phyloP scores from a whole-genome alignment of 2,329 filamentous ascomycete genomes.

The Colletotrichum sp. region DNA sequence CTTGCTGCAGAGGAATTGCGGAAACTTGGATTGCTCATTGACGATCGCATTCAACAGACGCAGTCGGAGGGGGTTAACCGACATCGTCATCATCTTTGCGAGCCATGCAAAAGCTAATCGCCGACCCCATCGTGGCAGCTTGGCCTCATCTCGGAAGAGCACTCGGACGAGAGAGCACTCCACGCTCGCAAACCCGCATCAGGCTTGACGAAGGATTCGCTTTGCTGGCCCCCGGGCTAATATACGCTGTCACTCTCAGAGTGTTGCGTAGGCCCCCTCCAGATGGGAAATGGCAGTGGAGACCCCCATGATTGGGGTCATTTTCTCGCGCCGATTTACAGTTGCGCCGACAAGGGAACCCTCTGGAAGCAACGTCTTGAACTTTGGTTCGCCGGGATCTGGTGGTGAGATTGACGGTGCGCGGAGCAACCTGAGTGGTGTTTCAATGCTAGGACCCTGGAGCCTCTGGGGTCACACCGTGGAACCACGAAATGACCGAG shows the following conservation, averaged over 20 bases:
- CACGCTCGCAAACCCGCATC: background rate
- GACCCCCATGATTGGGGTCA: conserved; percentile 11
- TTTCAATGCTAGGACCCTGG: background rate
- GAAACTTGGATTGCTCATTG: background rate
- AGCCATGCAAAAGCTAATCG: background rate
- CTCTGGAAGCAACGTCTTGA: background rate
- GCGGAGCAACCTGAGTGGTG: background rate
- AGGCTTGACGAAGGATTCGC: background rate
- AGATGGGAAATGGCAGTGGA: conserved; percentile 17
- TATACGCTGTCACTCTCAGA: background rate
- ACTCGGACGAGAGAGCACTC: background rate
- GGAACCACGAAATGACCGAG: conserved; percentile 15
- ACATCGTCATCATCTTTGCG: background rate
- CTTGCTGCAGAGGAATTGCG: background rate
- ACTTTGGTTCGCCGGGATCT: background rate
- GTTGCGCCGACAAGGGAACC: background rate
- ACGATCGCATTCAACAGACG: background rate
- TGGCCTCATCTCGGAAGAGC: conserved; percentile 8
- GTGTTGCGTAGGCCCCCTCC: background rate
- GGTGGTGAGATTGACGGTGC: background rate
- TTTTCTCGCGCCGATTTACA: conserved; percentile 10
- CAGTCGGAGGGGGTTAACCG: background rate
- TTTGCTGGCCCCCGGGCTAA: background rate
- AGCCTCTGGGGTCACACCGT: background rate
- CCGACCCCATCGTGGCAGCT: background rate